These are phyloP conservation scores for Rhodotorula mucilaginosa DNA, from an alignment of 1,284 basidiomycete species.

Conservation along the genomic window DNA sequence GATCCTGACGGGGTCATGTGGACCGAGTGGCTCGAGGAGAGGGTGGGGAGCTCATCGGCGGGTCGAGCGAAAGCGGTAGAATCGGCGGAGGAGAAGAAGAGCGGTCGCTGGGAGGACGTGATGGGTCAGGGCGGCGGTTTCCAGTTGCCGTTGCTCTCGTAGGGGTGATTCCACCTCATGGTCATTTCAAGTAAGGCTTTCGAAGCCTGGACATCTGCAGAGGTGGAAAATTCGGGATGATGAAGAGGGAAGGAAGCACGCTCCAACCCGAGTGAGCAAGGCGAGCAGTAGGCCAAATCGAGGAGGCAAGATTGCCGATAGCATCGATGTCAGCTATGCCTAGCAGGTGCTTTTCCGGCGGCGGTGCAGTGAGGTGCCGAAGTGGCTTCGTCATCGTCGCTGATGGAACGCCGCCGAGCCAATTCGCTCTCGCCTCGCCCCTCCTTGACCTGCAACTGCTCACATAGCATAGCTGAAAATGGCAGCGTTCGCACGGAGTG, in stretches of 20 bases:
- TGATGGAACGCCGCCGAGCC: not conserved
- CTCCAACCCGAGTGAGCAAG: too few species aligned
- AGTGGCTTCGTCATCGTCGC: not conserved
- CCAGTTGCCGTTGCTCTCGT: not conserved
- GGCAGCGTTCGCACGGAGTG: conserved; percentile 1
- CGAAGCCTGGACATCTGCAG: too few species aligned
- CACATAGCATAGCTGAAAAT: not conserved
- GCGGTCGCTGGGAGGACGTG: conserved; percentile 9
- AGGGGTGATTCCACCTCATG: too few species aligned
- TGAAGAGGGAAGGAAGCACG: too few species aligned
- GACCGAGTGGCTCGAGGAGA: conserved; percentile 11
- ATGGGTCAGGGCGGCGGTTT: not conserved
- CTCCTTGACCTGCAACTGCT: not conserved
- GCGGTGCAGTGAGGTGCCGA: too few species aligned
- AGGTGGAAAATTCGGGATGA: too few species aligned
- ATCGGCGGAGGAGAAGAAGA: not conserved
- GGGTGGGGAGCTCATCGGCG: not conserved
- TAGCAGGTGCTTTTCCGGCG: too few species aligned
- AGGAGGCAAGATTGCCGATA: too few species aligned
- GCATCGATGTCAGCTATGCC: too few species aligned
- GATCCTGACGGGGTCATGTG: not conserved
- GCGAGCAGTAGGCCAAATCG: too few species aligned
- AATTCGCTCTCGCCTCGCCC: not conserved
- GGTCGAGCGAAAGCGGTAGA: not conserved
- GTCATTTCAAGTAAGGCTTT: too few species aligned